phyloP scores from a whole-genome alignment of 2,329 filamentous ascomycete species.

The Hypoxylon sp. region DNA sequence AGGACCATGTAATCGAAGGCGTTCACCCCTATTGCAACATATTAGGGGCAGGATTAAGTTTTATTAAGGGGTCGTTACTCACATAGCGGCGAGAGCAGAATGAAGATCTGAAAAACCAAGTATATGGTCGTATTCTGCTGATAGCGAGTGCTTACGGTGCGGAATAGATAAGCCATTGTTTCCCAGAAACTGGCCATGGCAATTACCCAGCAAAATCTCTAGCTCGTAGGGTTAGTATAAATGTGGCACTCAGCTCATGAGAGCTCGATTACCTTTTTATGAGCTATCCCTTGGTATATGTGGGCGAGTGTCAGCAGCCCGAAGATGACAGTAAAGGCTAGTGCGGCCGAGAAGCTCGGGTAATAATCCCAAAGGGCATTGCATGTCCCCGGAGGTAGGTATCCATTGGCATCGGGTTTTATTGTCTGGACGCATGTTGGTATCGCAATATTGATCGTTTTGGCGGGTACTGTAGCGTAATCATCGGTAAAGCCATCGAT shows the following conservation, averaged over 20 bases:
- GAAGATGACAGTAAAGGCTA: conserved; percentile 52
- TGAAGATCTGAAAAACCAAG: conserved; percentile 50
- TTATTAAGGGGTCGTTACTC: conserved; percentile 16
- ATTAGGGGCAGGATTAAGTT: background rate
- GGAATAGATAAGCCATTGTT: conserved; percentile 51
- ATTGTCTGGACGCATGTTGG: conserved; percentile 58
- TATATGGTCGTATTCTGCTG: conserved; percentile 50
- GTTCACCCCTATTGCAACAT: conserved; percentile 57
- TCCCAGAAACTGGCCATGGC: conserved; percentile 57
- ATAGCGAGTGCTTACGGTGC: conserved; percentile 49
- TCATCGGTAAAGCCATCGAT: conserved; percentile 51
- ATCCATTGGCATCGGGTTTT: conserved; percentile 54
- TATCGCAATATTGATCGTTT: conserved; percentile 53
- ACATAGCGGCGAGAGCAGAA: conserved; percentile 54
- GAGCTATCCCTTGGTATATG: conserved; percentile 46
- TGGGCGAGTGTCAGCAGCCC: conserved; percentile 41
- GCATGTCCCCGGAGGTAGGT: conserved; percentile 53
- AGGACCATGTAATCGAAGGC: conserved; percentile 64
- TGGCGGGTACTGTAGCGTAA: conserved; percentile 50
- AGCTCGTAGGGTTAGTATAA: background rate
- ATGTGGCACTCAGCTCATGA: background rate
- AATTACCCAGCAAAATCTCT: conserved; percentile 57
- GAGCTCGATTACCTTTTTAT: conserved; percentile 47
- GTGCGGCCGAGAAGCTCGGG: conserved; percentile 53
- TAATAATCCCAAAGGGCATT: conserved; percentile 56